Evolutionary conservation across 495 filamentous ascomycete genomes (phyloP), one percentile per base, ranked within the genome.

Genomic region (Thozetella sp.): DNA sequence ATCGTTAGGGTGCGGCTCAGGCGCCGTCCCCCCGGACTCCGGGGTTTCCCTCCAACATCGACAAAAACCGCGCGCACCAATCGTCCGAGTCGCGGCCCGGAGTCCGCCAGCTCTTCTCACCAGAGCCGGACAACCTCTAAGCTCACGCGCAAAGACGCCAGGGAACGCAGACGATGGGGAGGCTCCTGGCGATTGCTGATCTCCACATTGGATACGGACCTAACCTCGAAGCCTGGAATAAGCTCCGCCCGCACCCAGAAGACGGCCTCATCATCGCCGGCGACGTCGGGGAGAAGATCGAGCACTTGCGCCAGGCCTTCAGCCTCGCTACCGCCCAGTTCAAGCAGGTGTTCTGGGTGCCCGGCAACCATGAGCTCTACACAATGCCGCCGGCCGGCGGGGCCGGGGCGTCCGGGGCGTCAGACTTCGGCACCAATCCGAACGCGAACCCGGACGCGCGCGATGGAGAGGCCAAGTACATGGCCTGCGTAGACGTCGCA

Each of bases 351-450:
- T 73, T 67, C 37, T 73, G 70, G 70, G 71, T 69, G 25, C 70
- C 70, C 2, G 70, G 70, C 25, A 73, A 73, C 57, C 70, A 73
- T 52, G 70, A 73, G 65, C 67, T 73, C 51, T 73, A 73, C 65
- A 67, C 68, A 11, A 56, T 71, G 60, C 53, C 30, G 22, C 53
- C 30, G 22, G 55, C 65, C 17, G 56, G 54, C 43, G 10, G 11
- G 43, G 20, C n/a, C 43, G 43, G 43, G 6, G 43, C 43, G 43
- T 3, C 43, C 9, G 11, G 65, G 62, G n/a, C 60, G 66, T 53
- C 52, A 54, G 9, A 25, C 52, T 30, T 25, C 25, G 22, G 52
- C 27, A 11, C 24, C 20, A 20, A 59, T 68, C 2, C 57, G 63
- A 2, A n/a, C n/a, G n/a, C n/a, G 43, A 20, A 48, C n/a, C 43